A percentile compares a stretch with the other conserved stretches of the same genome.
phyloP scores from a whole-genome alignment of 352 stramenopile genomes.

The Phytophthora syringae region DNA sequence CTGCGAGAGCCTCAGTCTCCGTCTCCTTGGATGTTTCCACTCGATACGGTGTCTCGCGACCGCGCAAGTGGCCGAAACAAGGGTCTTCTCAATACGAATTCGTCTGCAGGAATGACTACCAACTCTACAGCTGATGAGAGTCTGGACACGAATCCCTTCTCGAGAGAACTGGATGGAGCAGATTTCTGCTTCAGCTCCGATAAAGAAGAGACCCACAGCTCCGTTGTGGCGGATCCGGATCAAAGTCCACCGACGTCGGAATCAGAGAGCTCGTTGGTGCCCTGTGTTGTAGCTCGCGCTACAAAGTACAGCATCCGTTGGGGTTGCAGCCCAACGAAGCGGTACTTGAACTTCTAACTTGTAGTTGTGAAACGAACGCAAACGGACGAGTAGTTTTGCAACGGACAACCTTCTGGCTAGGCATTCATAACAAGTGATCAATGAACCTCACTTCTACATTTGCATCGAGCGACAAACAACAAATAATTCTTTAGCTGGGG shows the following conservation, averaged over 20 bases:
- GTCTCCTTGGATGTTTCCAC: conserved; percentile 5
- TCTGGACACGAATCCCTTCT: conserved; percentile 28
- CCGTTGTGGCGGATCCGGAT: conserved; percentile 23
- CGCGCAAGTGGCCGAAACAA: conserved; percentile 3
- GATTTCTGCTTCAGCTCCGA: conserved; percentile 38
- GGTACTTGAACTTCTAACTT: too few species aligned
- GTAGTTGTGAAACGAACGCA: too few species aligned
- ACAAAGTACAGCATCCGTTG: too few species aligned
- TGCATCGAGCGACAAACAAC: too few species aligned
- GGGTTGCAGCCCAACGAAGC: too few species aligned
- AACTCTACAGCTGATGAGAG: conserved; percentile 33
- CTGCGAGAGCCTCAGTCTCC: conserved; percentile 3
- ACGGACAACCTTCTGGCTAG: too few species aligned
- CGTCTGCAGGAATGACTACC: conserved; percentile 19
- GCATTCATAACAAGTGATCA: too few species aligned
- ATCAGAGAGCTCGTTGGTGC: conserved; percentile 18
- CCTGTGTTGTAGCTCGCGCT: too few species aligned
- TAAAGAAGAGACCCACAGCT: conserved; percentile 28
- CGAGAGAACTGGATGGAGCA: conserved; percentile 38
- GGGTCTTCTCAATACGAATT: conserved; percentile 7
- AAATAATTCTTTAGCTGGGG: conserved; percentile 7
- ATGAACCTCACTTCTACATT: too few species aligned
- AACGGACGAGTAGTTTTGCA: too few species aligned
- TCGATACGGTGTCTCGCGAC: conserved; percentile 27
- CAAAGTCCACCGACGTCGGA: conserved; percentile 22